phyloP scores from a whole-genome alignment of 2,329 filamentous ascomycete species.

The Coniochaeta sp. region DNA sequence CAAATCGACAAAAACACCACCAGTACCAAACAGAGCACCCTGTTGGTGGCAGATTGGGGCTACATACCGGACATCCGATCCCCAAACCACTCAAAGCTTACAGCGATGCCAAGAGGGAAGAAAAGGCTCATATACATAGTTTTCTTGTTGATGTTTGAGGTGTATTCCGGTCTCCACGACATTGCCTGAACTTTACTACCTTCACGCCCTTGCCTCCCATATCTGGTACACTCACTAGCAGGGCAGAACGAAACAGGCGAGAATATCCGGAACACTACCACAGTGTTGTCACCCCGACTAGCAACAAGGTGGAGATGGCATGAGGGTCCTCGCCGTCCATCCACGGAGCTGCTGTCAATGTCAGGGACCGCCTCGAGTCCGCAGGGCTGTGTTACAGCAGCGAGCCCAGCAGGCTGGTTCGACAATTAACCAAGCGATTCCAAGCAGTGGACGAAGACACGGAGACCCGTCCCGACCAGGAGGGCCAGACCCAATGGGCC shows the following conservation, averaged over 20 bases:
- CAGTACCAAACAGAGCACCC: too few species aligned
- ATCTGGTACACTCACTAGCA: not conserved
- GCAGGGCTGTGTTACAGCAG: not conserved
- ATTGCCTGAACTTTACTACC: not conserved
- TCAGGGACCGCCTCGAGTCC: not conserved
- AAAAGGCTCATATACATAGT: too few species aligned
- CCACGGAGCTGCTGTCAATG: not conserved
- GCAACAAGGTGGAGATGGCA: not conserved
- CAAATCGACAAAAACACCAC: too few species aligned
- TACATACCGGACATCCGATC: too few species aligned
- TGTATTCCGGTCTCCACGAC: too few species aligned
- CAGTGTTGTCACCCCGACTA: not conserved
- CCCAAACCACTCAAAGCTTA: too few species aligned
- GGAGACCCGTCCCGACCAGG: not conserved
- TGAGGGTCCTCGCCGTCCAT: not conserved
- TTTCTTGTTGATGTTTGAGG: too few species aligned
- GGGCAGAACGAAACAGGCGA: not conserved
- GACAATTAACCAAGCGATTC: not conserved
- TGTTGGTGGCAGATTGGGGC: too few species aligned
- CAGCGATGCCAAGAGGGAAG: too few species aligned
- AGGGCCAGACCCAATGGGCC: not conserved
- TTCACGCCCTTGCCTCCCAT: not conserved
- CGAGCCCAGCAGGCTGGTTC: not conserved
- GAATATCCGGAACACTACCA: not conserved
- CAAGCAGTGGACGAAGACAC: too few species aligned